These are phyloP conservation scores for Jamesozyma piceae DNA, from an alignment of 805 yeast species.

Conservation along the genomic window DNA sequence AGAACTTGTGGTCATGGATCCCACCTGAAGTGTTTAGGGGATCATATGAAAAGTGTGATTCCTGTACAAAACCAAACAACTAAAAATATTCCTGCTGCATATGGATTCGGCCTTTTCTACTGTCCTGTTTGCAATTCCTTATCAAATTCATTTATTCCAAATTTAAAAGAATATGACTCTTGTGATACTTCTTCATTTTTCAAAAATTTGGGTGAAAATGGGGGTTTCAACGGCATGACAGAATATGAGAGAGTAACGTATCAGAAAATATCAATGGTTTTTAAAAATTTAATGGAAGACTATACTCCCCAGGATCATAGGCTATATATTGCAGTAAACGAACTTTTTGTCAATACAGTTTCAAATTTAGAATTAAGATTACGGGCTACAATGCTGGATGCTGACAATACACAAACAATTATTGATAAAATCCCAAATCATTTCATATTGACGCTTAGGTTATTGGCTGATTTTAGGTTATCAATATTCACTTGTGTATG, in stretches of 20 bases:
- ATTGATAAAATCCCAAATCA: conserved; percentile 37
- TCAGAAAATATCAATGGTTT: neutral
- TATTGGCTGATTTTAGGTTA: conserved; percentile 34
- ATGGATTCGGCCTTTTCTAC: conserved; percentile 59
- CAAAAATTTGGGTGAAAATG: neutral
- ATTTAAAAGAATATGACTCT: conserved; percentile 20
- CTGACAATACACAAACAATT: no score
- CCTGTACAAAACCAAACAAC: conserved; percentile 63
- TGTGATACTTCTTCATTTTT: conserved; percentile 6
- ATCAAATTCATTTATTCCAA: conserved; percentile 75
- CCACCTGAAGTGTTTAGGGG: conserved; percentile 70
- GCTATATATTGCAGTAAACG: conserved; percentile 9
- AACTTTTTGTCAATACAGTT: conserved; percentile 45
- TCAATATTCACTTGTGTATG: no score
- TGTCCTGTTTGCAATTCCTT: conserved; percentile 90
- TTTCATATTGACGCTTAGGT: conserved; percentile 48
- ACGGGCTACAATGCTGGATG: conserved; percentile 35
- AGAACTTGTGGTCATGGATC: conserved; percentile 88
- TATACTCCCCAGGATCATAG: neutral
- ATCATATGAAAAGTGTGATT: conserved; percentile 48
- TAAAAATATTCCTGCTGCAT: conserved; percentile 69
- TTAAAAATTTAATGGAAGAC: neutral
- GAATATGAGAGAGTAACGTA: neutral
- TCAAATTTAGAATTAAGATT: conserved; percentile 57
- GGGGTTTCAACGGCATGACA: neutral